Base-by-base conservation (phyloP, 495 filamentous ascomycete genomes). In the Podospora sp. region DNA sequence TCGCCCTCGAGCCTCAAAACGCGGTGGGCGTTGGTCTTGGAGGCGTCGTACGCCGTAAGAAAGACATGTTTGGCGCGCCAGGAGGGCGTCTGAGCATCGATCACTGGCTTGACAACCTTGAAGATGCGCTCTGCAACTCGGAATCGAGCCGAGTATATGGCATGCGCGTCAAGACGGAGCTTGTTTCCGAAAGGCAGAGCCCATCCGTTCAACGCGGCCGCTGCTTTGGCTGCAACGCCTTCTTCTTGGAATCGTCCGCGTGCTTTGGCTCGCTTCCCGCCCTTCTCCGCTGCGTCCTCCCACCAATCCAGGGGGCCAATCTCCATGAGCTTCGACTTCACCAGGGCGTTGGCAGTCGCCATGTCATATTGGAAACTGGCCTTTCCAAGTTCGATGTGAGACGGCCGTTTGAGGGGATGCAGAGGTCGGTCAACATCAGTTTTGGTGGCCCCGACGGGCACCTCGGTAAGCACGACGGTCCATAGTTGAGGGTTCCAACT, bases 1-100 rank as follows among this genome's bases (percentile, higher is more conserved):
- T 80, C 75, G 0, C 82, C 81, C 56, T 81, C 82, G 6, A 85
- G 63, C 55, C 82, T 80, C 36, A 84, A 56, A 6, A 68, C 69
- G 0, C 69, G 71, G 27, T 72, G 71, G 1, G 66, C 52, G 26
- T 65, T 64, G 9, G 57, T 51, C 1, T 72, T 71, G 1, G 72
- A 69, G 26, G 26, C 29, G 24, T 29, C 40, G 52, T 79, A 81
- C 0, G 66, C 63, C 16, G 71, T 73, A 49, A 79, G 69, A 9
- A 64, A 53, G 22, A 81, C 36, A 46, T 77, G 65, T 5, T 75
- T 60, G 36, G 53, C 40, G 20, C 72, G 65, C 78, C 73, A 77
- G 14, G 53, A 67, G 8, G 61, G 62, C 25, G 58, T 65, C 18
- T 78, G 75, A 12, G 70, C 61, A 60, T 78, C 73, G 62, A 85